phyloP scores from a whole-genome alignment of 148 eudicot species.

The Beta vulgaris region DNA sequence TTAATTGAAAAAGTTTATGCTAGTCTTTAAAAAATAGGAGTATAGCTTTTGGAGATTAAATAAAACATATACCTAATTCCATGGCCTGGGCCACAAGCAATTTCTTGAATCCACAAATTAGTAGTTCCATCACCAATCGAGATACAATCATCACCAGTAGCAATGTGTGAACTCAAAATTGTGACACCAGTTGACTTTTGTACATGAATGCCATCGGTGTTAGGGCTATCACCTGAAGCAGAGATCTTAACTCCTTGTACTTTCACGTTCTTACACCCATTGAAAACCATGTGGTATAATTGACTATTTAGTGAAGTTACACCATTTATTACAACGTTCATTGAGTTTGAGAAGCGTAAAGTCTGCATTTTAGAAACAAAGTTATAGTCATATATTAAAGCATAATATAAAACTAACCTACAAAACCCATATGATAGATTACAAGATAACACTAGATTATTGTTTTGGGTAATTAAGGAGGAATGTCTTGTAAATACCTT shows the following conservation, averaged over 20 bases:
- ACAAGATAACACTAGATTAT: neutral
- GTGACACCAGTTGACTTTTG: constrained; percentile 39
- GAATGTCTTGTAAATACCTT: neutral
- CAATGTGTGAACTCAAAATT: constrained; percentile 35
- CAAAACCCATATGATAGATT: neutral
- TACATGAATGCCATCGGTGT: constrained; percentile 59
- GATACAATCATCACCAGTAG: constrained; percentile 58
- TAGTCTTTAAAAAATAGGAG: no score
- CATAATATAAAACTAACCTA: neutral
- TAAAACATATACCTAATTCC: constrained; percentile 52
- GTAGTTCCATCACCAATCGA: constrained; percentile 48
- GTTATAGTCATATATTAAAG: neutral
- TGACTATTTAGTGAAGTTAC: constrained; percentile 49
- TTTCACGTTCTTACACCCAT: constrained; percentile 42
- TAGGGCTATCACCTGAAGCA: constrained; percentile 43
- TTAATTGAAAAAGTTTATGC: no score
- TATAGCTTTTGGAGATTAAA: no score
- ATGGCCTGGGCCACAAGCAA: constrained; percentile 59
- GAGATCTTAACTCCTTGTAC: constrained; percentile 30
- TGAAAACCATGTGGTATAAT: constrained; percentile 40
- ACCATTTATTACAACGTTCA: constrained; percentile 33
- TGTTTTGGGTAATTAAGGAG: neutral
- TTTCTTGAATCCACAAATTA: constrained; percentile 40
- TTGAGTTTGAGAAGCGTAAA: constrained; percentile 40
- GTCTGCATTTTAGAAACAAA: constrained; percentile 15